Percentiles rank a stretch among this genome's conserved stretches.
phyloP scores from a whole-genome alignment of 495 filamentous ascomycete species.

The Xylaria nigripes region DNA sequence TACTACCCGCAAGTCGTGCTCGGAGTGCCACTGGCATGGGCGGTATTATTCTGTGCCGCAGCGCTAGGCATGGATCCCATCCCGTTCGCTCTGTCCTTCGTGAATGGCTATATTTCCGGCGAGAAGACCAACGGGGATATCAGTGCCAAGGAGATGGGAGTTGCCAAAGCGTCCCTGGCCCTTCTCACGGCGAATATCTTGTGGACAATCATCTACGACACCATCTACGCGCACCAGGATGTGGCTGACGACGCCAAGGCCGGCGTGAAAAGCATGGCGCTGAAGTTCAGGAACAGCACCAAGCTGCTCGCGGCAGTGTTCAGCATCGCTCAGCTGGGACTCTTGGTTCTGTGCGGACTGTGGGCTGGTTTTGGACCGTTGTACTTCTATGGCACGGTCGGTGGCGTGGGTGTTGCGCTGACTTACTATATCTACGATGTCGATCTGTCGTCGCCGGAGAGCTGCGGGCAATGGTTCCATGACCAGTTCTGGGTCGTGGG shows the following conservation, averaged over 20 bases:
- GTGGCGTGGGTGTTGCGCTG: slow-evolving; percentile 9
- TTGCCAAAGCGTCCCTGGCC: slow-evolving; percentile 2
- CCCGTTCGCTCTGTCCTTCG: background rate
- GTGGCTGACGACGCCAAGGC: slow-evolving; percentile 34
- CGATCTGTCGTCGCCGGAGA: slow-evolving; percentile 14
- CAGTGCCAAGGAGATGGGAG: background rate
- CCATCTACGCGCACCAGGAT: slow-evolving; percentile 41
- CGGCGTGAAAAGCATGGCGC: slow-evolving; percentile 34
- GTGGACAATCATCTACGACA: slow-evolving; percentile 42
- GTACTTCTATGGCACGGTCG: slow-evolving; percentile 12
- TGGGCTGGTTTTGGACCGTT: slow-evolving; percentile 9
- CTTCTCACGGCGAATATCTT: slow-evolving; percentile 22
- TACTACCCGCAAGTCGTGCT: slow-evolving; percentile 32
- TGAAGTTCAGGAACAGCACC: slow-evolving; percentile 23
- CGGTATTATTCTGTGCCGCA: slow-evolving; percentile 18
- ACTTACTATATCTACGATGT: slow-evolving; percentile 18
- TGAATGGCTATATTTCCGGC: background rate
- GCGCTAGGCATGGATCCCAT: slow-evolving; percentile 11
- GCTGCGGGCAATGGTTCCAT: slow-evolving; percentile 23
- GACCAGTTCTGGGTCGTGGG: slow-evolving; percentile 22
- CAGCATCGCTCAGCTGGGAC: background rate
- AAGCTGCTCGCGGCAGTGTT: slow-evolving; percentile 11
- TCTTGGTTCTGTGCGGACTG: slow-evolving; percentile 13
- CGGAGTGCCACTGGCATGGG: slow-evolving; percentile 24
- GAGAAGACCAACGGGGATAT: background rate